These are phyloP conservation scores for Colletotrichum neosansevieriae DNA, from an alignment of 2,329 filamentous ascomycete genomes.

Conservation along the genomic window DNA sequence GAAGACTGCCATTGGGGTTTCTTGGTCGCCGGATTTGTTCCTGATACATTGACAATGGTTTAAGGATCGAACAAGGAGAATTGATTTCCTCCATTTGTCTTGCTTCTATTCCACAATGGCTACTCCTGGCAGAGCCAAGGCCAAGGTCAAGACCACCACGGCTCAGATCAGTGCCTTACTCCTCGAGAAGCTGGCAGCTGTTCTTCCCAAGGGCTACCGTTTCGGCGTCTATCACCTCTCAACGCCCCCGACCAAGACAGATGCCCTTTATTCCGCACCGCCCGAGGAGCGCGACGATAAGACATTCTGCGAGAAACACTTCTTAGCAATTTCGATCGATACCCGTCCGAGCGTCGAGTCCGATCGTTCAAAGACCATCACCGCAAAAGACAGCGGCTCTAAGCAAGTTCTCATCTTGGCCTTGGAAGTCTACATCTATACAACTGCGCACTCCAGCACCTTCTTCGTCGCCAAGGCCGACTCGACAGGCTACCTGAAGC, in stretches of 20 bases:
- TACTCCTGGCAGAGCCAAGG: constrained; percentile 26
- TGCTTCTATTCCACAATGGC: constrained; percentile 43
- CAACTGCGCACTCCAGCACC: constrained; percentile 82
- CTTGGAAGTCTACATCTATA: constrained; percentile 89
- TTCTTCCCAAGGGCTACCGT: constrained; percentile 64
- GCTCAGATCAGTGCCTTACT: constrained; percentile 48
- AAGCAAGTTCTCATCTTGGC: constrained; percentile 79
- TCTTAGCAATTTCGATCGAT: constrained; percentile 66
- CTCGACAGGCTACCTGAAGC: constrained; percentile 87
- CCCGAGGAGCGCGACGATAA: constrained; percentile 78
- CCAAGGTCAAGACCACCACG: constrained; percentile 41
- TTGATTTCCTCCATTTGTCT: not conserved
- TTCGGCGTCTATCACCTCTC: constrained; percentile 89
- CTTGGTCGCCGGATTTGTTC: not conserved
- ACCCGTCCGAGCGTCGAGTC: constrained; percentile 40
- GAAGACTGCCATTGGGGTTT: not conserved
- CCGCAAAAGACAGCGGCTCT: constrained; percentile 36
- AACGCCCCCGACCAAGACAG: constrained; percentile 80
- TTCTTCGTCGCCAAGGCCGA: constrained; percentile 98
- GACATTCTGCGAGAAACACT: constrained; percentile 91
- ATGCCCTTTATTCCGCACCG: constrained; percentile 83
- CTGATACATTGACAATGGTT: constrained; percentile 11
- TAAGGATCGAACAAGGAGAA: not conserved
- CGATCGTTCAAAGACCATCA: constrained; percentile 44
- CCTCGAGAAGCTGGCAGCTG: constrained; percentile 56